Conservation (phyloP, 345 rosid genomes). For the Populus simonii region DNA sequence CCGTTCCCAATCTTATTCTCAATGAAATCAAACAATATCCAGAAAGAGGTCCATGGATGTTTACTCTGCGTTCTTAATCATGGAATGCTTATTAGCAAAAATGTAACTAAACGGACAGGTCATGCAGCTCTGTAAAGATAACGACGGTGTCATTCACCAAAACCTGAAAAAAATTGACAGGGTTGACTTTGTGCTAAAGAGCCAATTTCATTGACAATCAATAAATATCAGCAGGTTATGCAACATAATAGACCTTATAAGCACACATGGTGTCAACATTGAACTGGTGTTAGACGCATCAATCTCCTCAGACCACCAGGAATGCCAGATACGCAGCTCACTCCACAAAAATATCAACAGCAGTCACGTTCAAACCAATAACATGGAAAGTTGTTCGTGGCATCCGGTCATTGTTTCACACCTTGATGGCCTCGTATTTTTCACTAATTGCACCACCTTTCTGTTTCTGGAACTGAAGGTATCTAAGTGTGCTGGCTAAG, state of each 20-base stretch:
- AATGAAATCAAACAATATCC: not conserved
- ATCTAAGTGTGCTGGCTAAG: conserved; percentile 68
- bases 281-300: too few relatives aligned
- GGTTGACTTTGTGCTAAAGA: not conserved
- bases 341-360: not conserved
- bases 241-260: not conserved
- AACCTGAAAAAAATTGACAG: conserved; percentile 4
- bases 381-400: not conserved
- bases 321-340: not conserved
- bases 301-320: not conserved
- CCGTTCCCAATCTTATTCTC: not conserved
- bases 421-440: conserved; percentile 68
- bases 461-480: conserved; percentile 89
- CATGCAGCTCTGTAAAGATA: not conserved
- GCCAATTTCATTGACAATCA: not conserved
- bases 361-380: not conserved
- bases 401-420: conserved; percentile 26
- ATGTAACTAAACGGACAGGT: not conserved
- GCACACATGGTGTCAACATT: not conserved
- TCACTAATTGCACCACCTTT: conserved; percentile 88
- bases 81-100: not conserved
- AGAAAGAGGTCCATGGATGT: not conserved
- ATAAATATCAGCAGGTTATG: not conserved
- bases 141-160: not conserved
- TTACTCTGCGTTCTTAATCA: not conserved